Conservation (phyloP, 116 monocot genomes). For the Posidonia oceanica region DNA sequence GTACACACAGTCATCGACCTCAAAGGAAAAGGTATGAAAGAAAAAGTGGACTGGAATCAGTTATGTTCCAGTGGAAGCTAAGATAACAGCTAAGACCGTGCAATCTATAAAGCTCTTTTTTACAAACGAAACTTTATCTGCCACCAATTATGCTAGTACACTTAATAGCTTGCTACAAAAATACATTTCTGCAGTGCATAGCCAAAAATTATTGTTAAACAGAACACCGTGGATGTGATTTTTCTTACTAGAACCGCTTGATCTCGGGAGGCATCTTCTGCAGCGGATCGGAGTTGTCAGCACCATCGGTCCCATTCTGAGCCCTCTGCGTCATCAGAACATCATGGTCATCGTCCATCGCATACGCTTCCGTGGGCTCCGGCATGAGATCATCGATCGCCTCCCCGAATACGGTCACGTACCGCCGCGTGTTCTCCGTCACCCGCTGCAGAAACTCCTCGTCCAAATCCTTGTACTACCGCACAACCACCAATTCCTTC, state of each 20-base stretch:
- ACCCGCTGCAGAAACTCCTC: constrained; percentile 80
- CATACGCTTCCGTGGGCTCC: constrained; percentile 60
- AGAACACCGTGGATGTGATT: background rate
- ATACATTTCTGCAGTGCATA: too few species aligned
- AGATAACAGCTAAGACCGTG: too few species aligned
- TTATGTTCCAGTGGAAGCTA: too few species aligned
- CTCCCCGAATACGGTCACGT: constrained; percentile 71
- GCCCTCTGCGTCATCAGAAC: constrained; percentile 90
- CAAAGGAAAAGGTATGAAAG: too few species aligned
- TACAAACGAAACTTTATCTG: too few species aligned
- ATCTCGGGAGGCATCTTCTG: constrained; percentile 93
- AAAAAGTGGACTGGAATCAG: too few species aligned
- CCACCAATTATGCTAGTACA: too few species aligned
- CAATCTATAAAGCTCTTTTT: too few species aligned
- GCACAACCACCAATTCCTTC: background rate
- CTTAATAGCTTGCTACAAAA: too few species aligned
- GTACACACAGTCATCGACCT: too few species aligned
- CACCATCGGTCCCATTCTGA: constrained; percentile 51
- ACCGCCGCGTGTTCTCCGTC: constrained; percentile 77
- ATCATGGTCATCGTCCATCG: constrained; percentile 81
- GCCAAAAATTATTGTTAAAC: background rate
- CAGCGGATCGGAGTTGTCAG: constrained; percentile 51
- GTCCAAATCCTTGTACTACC: constrained; percentile 85
- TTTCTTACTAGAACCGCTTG: constrained; percentile 74
- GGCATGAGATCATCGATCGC: constrained; percentile 91